Base-by-base conservation (phyloP, 257 asterid genomes). In the Anisodus acutangulus region DNA sequence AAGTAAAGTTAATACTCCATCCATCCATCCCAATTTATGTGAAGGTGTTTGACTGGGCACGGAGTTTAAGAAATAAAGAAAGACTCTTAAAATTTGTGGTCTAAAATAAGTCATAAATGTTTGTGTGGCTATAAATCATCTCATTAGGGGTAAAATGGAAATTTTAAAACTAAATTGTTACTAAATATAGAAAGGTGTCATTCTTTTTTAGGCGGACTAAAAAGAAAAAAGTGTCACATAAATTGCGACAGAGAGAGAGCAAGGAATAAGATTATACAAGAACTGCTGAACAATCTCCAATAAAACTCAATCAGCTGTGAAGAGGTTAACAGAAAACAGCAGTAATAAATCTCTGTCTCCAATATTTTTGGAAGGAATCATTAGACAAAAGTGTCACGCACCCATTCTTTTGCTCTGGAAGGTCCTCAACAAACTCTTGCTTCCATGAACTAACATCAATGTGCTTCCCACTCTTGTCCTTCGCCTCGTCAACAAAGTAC, bases 331-430 rank as follows among this genome's bases (percentile, higher is more conserved):
- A 67, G 74, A 67, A 67, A 37, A 67, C 13, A 67, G 49, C 49
- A 35, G 51, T 67, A 67, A 67, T 6, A 35, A 58, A 37, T 67
- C 16, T 67, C 22, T 6, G 45, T 35, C 22, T 0, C 53, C 39
- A 39, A 43, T 70, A 41, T 0, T 26, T 43, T 17, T 43, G 63
- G 63, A 37, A 67, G 41, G 51, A 31, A 67, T 37, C 78, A 68
- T 31, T 51, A 66, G 53, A 82, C 26, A 5, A 6, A 85, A 68
- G 39, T 43, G 59, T 59, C 60, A 83, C 86, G 72, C 68, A 95
- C 98, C 95, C 97, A 69, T 97, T 95, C 82, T 51, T 85, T 89
- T 97, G 99, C 84, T 86, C 89, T 4, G 99, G 98, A 85, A 94
- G 95, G 87, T 92, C 95, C 51, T 45, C 72, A 31, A 95, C 97